Conservation (phyloP, 768 basidiomycete species). For the Russula ochroleuca region DNA sequence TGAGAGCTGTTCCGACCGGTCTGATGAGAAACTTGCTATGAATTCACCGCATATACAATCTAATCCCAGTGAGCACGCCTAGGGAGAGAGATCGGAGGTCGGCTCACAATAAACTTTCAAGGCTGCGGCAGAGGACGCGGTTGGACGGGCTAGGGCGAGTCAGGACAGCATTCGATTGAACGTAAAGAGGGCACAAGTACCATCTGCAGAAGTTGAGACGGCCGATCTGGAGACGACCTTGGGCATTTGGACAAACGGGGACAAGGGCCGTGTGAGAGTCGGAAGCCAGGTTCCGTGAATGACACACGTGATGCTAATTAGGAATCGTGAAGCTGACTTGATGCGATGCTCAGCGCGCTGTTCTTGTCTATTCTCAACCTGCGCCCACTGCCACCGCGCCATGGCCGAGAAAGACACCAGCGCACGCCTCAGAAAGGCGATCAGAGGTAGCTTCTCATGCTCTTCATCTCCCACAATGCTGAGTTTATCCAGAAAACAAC, state of each 20-base stretch:
- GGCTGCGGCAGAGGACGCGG: constrained; percentile 70
- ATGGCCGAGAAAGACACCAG: constrained; percentile 86
- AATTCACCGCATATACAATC: constrained; percentile 89
- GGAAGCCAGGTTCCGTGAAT: neutral
- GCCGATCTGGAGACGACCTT: constrained; percentile 89
- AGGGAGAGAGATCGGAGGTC: constrained; percentile 12
- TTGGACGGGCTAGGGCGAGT: constrained; percentile 57
- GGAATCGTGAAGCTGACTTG: constrained; percentile 4
- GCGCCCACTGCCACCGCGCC: constrained; percentile 29
- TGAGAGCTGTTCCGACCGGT: neutral
- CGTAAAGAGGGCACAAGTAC: constrained; percentile 38
- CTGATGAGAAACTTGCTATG: constrained; percentile 47
- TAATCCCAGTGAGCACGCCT: constrained; percentile 32
- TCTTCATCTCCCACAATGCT: neutral
- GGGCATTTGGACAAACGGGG: constrained; percentile 53
- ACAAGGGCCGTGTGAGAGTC: neutral
- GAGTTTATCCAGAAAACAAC: constrained; percentile 70
- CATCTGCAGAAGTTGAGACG: constrained; percentile 83
- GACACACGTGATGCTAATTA: constrained; percentile 24
- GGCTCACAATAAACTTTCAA: constrained; percentile 76
- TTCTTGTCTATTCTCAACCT: constrained; percentile 26
- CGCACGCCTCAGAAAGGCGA: constrained; percentile 69
- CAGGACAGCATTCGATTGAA: constrained; percentile 7
- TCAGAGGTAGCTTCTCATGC: constrained; percentile 52
- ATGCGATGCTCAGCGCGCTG: constrained; percentile 26